Evolutionary conservation across 768 basidiomycete species (phyloP), one percentile per base, ranked within the genome.

Genomic region (Russula sp.): DNA sequence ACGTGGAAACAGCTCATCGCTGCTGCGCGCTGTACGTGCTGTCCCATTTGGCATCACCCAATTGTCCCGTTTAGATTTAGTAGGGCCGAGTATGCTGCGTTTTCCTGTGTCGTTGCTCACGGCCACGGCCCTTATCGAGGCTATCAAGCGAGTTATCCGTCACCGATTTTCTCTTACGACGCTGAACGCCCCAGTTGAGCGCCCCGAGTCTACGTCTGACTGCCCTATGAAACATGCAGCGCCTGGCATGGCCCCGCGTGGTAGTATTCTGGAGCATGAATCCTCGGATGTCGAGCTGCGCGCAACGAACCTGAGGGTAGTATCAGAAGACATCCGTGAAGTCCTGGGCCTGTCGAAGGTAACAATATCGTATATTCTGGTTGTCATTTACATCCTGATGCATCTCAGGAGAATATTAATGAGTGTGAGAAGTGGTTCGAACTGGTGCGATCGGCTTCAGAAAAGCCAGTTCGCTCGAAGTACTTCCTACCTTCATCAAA

Each of bases 101-200:
- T 67, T 69, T 22, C 51, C 63, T 24, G 51, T 65, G 26, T 67
- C 66, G 6, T 16, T 67, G 26, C 63, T 69, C 48, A 68, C 63
- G 1, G 63, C 66, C 24, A 63, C 68, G 20, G 66, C 67, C 36
- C 56, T 67, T 13, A 67, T 63, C 24, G 57, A 57, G 49, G 59
- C 59, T 16, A 66, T 65, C n/a, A 60, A 40, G 5, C 32, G 49
- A 62, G 59, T 46, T 14, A 28, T 52, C 13, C 52, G 42, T 48
- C 54, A 32, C 26, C 55, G 46, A 18, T 24, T 32, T 10, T 30
- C 46, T 40, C 14, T 40, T 48, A 14, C 32, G 11, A 51, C 28
- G 28, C 1, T 18, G 30, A 55, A 28, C 7, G n/a, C 9, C 28
- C 13, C 34, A n/a, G 49, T 30, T 20, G 40, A 34, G 34, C 30